Evolutionary conservation across 2,329 filamentous ascomycete species (phyloP).

Genomic region (Claviceps pusilla): DNA sequence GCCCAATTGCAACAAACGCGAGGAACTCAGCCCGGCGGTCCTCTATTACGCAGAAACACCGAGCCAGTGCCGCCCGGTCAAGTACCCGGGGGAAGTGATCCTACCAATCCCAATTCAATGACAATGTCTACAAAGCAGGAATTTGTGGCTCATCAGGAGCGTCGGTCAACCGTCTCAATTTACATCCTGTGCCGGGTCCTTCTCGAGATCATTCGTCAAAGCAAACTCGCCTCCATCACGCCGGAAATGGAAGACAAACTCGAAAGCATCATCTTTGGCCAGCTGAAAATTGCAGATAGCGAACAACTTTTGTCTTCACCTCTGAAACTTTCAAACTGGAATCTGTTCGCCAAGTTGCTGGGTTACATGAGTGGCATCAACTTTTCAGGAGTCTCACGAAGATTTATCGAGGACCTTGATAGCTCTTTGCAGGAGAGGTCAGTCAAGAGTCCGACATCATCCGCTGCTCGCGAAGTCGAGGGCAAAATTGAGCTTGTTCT

Average conservation of each 20-base stretch:
- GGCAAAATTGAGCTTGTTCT: constrained; percentile 75
- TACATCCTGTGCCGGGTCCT: constrained; percentile 90
- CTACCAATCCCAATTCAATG: constrained; percentile 19
- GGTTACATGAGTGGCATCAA: constrained; percentile 94
- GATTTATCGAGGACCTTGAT: constrained; percentile 71
- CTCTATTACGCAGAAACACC: constrained; percentile 56
- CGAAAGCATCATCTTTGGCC: constrained; percentile 92
- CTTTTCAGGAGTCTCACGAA: constrained; percentile 67
- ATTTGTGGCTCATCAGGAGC: constrained; percentile 64
- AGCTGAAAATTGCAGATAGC: constrained; percentile 75
- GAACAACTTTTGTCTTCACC: constrained; percentile 66
- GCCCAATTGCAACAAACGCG: constrained; percentile 40
- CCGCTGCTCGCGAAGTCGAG: constrained; percentile 52
- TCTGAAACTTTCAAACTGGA: constrained; percentile 86
- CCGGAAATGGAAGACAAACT: constrained; percentile 86
- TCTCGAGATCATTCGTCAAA: constrained; percentile 87
- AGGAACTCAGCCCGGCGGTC: constrained; percentile 26
- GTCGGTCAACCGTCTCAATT: constrained; percentile 84
- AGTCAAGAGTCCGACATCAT: constrained; percentile 46
- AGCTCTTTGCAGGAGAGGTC: constrained; percentile 60
- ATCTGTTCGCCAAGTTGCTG: constrained; percentile 78
- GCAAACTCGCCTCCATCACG: constrained; percentile 66
- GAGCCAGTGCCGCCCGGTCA: constrained; percentile 44
- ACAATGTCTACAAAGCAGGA: constrained; percentile 45
- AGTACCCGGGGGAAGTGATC: constrained; percentile 13